A percentile compares a stretch with the other conserved stretches of the same genome.
These are phyloP conservation scores for Metrosideros polymorpha DNA, from an alignment of 441 rosid species.

Conservation along the genomic window DNA sequence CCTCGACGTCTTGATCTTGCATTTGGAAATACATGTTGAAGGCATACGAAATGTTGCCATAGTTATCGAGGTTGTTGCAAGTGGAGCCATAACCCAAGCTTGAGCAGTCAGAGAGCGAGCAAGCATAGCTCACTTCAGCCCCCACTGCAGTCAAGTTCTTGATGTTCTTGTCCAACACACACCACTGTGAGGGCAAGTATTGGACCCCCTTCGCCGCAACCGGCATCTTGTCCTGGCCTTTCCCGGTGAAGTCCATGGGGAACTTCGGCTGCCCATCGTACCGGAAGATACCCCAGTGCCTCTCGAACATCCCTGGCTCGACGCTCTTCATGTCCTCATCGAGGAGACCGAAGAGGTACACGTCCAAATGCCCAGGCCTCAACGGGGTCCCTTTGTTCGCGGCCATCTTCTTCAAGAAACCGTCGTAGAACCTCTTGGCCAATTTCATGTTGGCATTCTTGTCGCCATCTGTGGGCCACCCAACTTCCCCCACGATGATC, in stretches of 20 bases:
- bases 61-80: constrained; percentile 23
- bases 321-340: constrained; percentile 71
- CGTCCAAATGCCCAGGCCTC: constrained; percentile 38
- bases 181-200: constrained; percentile 60
- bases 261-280: constrained; percentile 80
- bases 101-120: constrained; percentile 52
- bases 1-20: constrained; percentile 37
- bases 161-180: constrained; percentile 22
- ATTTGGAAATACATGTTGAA: constrained; percentile 65
- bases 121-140: constrained; percentile 32
- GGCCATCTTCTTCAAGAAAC: constrained; percentile 47
- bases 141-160: neutral
- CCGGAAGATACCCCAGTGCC: constrained; percentile 82
- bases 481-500: constrained; percentile 81
- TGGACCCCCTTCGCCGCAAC: constrained; percentile 54
- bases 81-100: constrained; percentile 25
- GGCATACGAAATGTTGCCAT: constrained; percentile 48
- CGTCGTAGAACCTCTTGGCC: constrained; percentile 63
- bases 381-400: constrained; percentile 52
- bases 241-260: constrained; percentile 51
- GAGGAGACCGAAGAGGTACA: constrained; percentile 49
- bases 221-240: constrained; percentile 35
- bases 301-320: constrained; percentile 55
- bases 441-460: constrained; percentile 10
- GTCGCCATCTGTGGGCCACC: constrained; percentile 88